phyloP scores from a whole-genome alignment of 305 asterid genomes.

The Coffea humblotiana region DNA sequence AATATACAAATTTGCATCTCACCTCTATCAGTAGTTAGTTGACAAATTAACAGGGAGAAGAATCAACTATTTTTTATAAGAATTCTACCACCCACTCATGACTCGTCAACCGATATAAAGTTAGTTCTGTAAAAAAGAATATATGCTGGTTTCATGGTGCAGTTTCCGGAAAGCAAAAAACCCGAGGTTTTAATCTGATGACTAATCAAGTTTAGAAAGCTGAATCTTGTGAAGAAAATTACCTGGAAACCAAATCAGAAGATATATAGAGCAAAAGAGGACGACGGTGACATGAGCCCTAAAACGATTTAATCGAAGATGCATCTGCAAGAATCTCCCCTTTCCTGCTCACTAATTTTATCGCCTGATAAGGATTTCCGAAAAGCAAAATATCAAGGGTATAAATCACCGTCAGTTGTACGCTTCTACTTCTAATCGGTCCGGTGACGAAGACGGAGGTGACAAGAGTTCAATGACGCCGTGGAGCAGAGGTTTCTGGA shows the following conservation, averaged over 20 bases:
- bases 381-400: neutral
- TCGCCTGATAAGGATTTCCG: constrained; percentile 20
- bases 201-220: neutral
- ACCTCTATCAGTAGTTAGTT: neutral
- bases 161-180: neutral
- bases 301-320: constrained; percentile 31
- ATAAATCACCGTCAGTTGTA: neutral
- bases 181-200: neutral
- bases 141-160: neutral
- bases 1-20: neutral
- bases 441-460: neutral
- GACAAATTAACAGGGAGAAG: neutral
- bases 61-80: neutral
- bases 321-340: constrained; percentile 33
- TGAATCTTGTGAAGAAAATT: constrained; percentile 15
- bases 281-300: constrained; percentile 32
- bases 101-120: neutral
- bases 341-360: neutral
- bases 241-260: constrained; percentile 60
- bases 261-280: constrained; percentile 41
- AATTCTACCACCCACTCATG: neutral
- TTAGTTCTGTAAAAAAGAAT: neutral
- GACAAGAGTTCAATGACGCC: neutral
- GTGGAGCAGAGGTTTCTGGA: constrained; percentile 14
- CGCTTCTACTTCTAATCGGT: neutral